Conservation (phyloP, 2,329 filamentous ascomycete species). For the Nemania diffusa region DNA sequence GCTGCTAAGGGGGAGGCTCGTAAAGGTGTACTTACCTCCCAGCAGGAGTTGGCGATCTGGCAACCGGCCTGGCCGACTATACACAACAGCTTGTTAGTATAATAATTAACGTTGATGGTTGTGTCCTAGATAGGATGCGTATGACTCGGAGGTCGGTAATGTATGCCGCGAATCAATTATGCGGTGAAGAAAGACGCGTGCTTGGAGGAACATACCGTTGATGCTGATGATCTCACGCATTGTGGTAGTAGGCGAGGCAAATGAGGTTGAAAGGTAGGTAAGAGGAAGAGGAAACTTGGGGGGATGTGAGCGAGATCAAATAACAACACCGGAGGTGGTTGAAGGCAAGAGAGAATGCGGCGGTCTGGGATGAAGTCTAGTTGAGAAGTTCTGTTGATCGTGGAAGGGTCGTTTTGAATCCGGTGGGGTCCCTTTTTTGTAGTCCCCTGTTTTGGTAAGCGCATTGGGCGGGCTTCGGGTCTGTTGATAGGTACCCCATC, state of each 20-base stretch:
- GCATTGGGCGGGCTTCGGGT: conserved; percentile 42
- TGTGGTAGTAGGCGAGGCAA: conserved; percentile 59
- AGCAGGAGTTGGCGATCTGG: conserved; percentile 99
- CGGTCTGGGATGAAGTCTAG: conserved; percentile 38
- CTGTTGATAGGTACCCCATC: conserved; percentile 32
- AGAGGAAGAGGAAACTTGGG: conserved; percentile 40
- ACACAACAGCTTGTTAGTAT: conserved; percentile 65
- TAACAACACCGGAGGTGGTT: conserved; percentile 40
- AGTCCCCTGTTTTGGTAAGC: conserved; percentile 44
- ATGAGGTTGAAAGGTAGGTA: conserved; percentile 48
- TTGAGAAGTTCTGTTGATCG: conserved; percentile 40
- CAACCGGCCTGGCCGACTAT: conserved; percentile 99
- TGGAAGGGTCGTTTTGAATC: conserved; percentile 41
- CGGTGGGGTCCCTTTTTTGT: conserved; percentile 43
- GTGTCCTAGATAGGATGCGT: conserved; percentile 20
- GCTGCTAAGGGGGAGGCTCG: conserved; percentile 13
- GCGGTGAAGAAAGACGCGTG: conserved; percentile 58
- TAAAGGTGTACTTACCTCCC: conserved; percentile 82
- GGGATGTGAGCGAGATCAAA: conserved; percentile 35
- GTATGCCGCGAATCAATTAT: conserved; percentile 47
- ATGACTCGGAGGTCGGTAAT: conserved; percentile 36
- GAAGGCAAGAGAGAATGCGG: conserved; percentile 37
- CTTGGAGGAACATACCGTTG: conserved; percentile 78
- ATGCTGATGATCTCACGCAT: conserved; percentile 99
- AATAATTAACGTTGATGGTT: conserved; percentile 18